Conservation (phyloP, 768 basidiomycete genomes). For the Lactifluus echinatus region DNA sequence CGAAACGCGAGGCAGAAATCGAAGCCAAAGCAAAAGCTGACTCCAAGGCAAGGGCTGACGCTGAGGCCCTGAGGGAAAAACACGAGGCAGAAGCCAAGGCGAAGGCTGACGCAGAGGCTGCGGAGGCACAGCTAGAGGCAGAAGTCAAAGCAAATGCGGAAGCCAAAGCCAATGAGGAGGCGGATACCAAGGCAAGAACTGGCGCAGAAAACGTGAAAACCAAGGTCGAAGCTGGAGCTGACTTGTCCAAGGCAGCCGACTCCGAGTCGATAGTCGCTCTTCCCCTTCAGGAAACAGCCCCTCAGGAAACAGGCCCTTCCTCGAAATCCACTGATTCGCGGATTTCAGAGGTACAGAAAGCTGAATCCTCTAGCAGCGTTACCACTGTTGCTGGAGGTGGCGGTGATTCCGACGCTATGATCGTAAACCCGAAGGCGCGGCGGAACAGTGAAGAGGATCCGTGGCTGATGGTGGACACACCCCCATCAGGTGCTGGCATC, state of each 20-base stretch:
- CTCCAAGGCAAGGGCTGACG: not conserved
- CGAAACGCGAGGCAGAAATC: no score
- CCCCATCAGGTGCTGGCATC: not conserved
- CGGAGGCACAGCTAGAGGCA: not conserved
- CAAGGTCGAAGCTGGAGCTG: not conserved
- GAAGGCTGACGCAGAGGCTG: not conserved
- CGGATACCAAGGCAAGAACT: not conserved
- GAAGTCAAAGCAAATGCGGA: not conserved
- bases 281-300: not conserved
- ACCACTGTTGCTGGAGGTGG: not conserved
- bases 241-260: not conserved
- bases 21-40: not conserved
- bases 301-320: not conserved
- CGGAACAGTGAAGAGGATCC: slow-evolving; percentile 2
- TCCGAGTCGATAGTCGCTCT: not conserved
- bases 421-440: slow-evolving; percentile 1
- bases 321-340: not conserved
- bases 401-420: not conserved
- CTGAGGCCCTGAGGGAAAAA: not conserved
- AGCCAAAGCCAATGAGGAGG: not conserved
- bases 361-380: not conserved
- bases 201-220: not conserved
- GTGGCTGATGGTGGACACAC: not conserved
- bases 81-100: not conserved
- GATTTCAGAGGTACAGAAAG: not conserved